Base-by-base conservation (phyloP, 768 basidiomycete species). In the Coprinopsis strossmayeri region DNA sequence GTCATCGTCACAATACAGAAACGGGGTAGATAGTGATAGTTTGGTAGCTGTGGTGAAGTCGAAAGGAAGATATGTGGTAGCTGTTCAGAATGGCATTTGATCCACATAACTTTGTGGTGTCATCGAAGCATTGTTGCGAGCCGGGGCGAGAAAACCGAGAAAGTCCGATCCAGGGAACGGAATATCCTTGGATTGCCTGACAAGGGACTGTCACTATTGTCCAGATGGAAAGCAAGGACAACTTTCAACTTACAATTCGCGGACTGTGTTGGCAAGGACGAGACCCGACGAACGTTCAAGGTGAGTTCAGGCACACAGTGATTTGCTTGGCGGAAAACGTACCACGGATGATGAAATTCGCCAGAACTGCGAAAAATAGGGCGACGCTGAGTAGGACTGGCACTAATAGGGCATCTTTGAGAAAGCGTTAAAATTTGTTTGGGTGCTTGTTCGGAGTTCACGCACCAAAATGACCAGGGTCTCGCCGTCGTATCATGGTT, bases 271-370 rank as follows among this genome's bases (percentile, higher is more conserved):
- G 30, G 15, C 9, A 25, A 18, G 1, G 50, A 37, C 34, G 41
- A 20, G 44, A 38, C n/a, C 17, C 30, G 13, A 42, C 17, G n/a
- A 47, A 18, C 13, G 41, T 46, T 17, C 27, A 4, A 2, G n/a
- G 10, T 11, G 38, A 17, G 45, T 54, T 38, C 25, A 17, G 24
- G 18, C n/a, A 32, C 27, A 15, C 10, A 38, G 37, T 34, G 34
- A 41, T 34, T 10, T 40, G 15, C 4, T 24, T 27, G 10, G 26
- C 13, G 34, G 34, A 35, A 11, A 3, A 2, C 79, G 54, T 57
- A 91, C 89, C 84, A 68, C 94, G 82, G 51, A 95, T 72, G 52
- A 91, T 57, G 61, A 97, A 96, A 66, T 97, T 97, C 41, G 81
- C 76, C 24, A 95, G 74, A 5, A 99, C 77, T 5, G 91, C 96